phyloP scores from a whole-genome alignment of 1,284 basidiomycete genomes.

The Moesziomyces sp. region DNA sequence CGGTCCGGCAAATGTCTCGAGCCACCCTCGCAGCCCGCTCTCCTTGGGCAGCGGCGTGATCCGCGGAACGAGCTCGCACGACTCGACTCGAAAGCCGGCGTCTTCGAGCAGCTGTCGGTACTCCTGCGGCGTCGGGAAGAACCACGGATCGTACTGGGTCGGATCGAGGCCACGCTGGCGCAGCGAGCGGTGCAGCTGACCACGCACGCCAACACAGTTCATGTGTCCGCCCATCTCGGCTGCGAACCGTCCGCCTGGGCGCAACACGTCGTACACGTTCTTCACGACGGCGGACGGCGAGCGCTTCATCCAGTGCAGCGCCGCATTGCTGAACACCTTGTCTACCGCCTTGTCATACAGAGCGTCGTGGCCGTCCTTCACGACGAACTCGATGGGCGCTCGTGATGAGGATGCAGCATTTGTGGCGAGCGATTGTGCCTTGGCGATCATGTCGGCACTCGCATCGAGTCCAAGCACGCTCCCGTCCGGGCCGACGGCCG shows the following conservation, averaged over 20 bases:
- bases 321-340: conserved; percentile 50
- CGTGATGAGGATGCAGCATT: background rate
- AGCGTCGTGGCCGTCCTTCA: conserved; percentile 25
- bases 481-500: conserved; percentile 10
- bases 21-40: conserved; percentile 29
- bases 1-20: conserved; percentile 35
- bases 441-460: conserved; percentile 37
- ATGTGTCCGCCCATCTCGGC: conserved; percentile 41
- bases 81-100: conserved; percentile 25
- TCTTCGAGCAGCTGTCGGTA: conserved; percentile 15
- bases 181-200: conserved; percentile 16
- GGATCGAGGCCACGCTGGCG: conserved; percentile 15
- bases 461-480: conserved; percentile 30
- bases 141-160: conserved; percentile 28
- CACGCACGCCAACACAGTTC: conserved; percentile 35
- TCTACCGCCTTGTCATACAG: conserved; percentile 5
- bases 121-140: conserved; percentile 26
- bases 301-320: conserved; percentile 47
- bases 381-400: conserved; percentile 4
- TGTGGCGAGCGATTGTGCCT: conserved; percentile 8
- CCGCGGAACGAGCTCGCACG: conserved; percentile 31
- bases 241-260: conserved; percentile 22
- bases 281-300: conserved; percentile 8
- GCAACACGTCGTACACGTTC: conserved; percentile 1
- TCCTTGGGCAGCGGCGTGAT: conserved; percentile 23